Base-by-base conservation (phyloP, 192 early-diverging fungal genomes). In the Coemansia sp. region DNA sequence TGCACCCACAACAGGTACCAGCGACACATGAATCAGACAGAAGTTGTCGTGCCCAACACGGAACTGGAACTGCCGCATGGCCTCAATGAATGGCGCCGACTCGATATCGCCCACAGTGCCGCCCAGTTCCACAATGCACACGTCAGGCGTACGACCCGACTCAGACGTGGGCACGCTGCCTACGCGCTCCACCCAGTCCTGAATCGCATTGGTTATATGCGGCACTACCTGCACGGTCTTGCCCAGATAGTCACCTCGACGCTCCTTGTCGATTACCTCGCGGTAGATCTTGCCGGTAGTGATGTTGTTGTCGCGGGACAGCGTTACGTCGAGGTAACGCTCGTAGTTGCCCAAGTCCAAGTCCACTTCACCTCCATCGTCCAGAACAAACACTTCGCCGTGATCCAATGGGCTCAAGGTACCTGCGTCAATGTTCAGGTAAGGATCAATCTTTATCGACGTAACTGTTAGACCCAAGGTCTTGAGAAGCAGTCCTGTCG, bases 31-130 rank as follows among this genome's bases (percentile, higher is more conserved):
- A 61, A 96, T 94, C 67, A 97, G 68, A 57, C 88, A 95, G 70
- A 99, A 97, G 86, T 99, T 99, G 54, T 94, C 93, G 72, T 89
- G 87, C 13, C 97, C 97, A 19, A 99, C 97, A 61, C 95, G 89
- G 85, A 97, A 97, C 76, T 99, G 97, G 86, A 99, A 99, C 78
- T 99, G 96, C 55, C 96, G 90, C 91, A 99, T 94, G 21, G 96
- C 96, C 80, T 99, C 96, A 56, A 97, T 88, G 62, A 97, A 99
- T n/a, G 95, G 96, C 43, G 95, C 94, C 16, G 92, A 94, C 76
- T 99, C 96, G 62, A 99, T 97, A 65, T 99, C 96, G 63, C 96
- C 96, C 13, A 99, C 94, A 41, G 95, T 97, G 48, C 96, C 96
- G 65, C 96, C 95, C 33, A 98, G 80, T 77, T 99, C 96, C 54